Conservation (phyloP, 164 flowering plant species). For the Vitis riparia region DNA sequence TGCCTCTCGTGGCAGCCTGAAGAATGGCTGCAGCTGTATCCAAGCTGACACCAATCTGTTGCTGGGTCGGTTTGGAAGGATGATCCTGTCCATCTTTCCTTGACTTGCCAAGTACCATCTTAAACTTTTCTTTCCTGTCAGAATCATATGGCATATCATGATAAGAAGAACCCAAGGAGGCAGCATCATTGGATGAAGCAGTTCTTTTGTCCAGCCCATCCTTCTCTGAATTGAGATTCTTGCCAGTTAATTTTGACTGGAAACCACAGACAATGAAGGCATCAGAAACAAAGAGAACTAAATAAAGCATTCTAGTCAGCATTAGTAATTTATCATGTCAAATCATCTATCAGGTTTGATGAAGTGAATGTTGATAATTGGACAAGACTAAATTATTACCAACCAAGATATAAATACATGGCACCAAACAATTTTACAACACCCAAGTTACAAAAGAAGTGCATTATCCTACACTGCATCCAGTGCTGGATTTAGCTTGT, state of each 20-base stretch:
- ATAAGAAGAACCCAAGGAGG: constrained; percentile 33
- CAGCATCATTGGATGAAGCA: constrained; percentile 25
- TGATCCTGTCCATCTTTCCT: constrained; percentile 71
- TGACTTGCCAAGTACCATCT: constrained; percentile 75
- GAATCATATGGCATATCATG: constrained; percentile 52
- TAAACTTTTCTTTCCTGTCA: constrained; percentile 85
- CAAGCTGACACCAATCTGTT: constrained; percentile 41
- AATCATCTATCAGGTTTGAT: too few relatives aligned
- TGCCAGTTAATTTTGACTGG: constrained; percentile 62
- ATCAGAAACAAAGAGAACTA: neutral
- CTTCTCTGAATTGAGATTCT: constrained; percentile 33
- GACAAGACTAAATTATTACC: too few relatives aligned
- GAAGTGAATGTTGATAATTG: too few relatives aligned
- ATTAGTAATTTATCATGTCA: too few relatives aligned
- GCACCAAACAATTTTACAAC: too few relatives aligned
- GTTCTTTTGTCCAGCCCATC: constrained; percentile 38
- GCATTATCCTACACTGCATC: too few relatives aligned
- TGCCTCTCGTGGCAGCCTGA: constrained; percentile 87
- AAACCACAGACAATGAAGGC: constrained; percentile 5
- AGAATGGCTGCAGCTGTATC: constrained; percentile 78
- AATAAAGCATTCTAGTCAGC: neutral
- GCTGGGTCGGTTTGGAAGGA: constrained; percentile 40
- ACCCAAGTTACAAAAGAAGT: too few relatives aligned
- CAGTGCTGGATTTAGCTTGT: too few relatives aligned
- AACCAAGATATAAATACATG: too few relatives aligned